phyloP scores from a whole-genome alignment of 306 rosid genomes.

The Medicago truncatula region MtrunA17r5.0-ANR NC_053049.1:12689001-12689500 shows the following conservation, averaged over 20 bases:
- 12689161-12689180: neutral
- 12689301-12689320: neutral
- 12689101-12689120: neutral
- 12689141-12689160: too few species aligned
- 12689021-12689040: too few species aligned
- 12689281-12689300: neutral
- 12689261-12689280: neutral
- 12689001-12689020: too few species aligned
- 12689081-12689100: too few species aligned
- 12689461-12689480: too few species aligned
- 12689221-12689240: neutral
- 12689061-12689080: too few species aligned
- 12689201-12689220: neutral
- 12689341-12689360: too few species aligned
- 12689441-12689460: too few species aligned
- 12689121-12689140: too few species aligned
- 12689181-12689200: neutral
- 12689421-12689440: too few species aligned
- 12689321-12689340: neutral
- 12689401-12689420: neutral
- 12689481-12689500: neutral
- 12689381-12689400: neutral
- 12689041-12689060: too few species aligned
- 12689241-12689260: neutral
- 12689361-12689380: neutral